Conservation (phyloP, 1,139 yeast genomes). For the Taphrina sp. region DNA sequence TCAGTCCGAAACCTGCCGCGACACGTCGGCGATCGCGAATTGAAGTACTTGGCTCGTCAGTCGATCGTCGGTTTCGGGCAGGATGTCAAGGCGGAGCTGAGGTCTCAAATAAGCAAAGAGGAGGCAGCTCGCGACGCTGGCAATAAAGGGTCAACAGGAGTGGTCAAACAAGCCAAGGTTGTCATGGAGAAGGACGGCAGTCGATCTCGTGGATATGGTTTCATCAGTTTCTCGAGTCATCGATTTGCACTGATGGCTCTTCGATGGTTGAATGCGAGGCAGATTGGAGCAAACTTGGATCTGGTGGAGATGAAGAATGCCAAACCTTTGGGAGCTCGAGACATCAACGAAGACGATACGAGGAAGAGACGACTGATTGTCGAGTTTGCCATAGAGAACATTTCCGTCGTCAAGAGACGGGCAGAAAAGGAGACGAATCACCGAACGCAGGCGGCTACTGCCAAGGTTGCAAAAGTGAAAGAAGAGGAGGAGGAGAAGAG, state of each 20-base stretch:
- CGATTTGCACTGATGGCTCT: constrained; percentile 92
- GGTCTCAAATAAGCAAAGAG: constrained; percentile 88
- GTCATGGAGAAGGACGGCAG: constrained; percentile 83
- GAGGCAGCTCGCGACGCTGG: constrained; percentile 61
- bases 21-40: constrained; percentile 80
- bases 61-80: constrained; percentile 96
- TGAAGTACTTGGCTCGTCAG: constrained; percentile 88
- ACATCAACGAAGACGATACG: constrained; percentile 13
- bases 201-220: constrained; percentile 95
- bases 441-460: constrained; percentile 44
- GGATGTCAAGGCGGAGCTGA: constrained; percentile 68
- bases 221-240: constrained; percentile 89
- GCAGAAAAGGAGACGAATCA: constrained; percentile 61
- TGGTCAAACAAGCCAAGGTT: constrained; percentile 88
- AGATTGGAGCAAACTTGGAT: constrained; percentile 59
- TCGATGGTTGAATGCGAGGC: constrained; percentile 95
- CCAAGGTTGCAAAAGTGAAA: constrained; percentile 10
- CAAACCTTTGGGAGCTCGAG: constrained; percentile 47
- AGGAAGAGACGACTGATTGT: constrained; percentile 77
- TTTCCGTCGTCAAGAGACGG: constrained; percentile 88
- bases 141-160: constrained; percentile 73
- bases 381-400: constrained; percentile 94
- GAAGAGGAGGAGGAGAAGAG: constrained; percentile 4
- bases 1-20: constrained; percentile 93
- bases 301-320: constrained; percentile 63